Evolutionary conservation across 1,284 basidiomycete genomes (phyloP).

Genomic region (Neonothopanus nambi): DNA sequence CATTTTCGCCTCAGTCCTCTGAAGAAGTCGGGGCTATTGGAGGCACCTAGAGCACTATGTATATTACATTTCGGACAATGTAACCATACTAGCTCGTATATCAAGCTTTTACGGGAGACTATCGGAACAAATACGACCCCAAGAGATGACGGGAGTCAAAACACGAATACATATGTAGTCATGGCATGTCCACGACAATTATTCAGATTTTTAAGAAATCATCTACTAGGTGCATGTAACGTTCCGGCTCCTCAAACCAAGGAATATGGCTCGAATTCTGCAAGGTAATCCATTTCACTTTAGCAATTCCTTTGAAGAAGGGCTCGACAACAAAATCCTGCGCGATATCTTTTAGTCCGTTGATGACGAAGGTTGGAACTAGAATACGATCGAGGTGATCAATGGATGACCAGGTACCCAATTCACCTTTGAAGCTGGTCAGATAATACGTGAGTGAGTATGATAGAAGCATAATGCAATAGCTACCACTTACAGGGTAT

Average conservation of each 20-base stretch:
- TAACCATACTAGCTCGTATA: too few relatives aligned
- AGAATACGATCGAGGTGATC: constrained; percentile 44
- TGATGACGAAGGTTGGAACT: constrained; percentile 51
- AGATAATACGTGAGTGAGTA: constrained; percentile 31
- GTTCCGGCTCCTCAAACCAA: constrained; percentile 46
- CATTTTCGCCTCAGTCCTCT: too few relatives aligned
- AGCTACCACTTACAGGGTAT: constrained; percentile 31
- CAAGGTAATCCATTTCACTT: constrained; percentile 51
- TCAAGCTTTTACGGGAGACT: too few relatives aligned
- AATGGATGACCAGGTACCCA: constrained; percentile 51
- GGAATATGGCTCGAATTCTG: constrained; percentile 45
- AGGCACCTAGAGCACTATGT: too few relatives aligned
- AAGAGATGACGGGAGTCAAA: too few relatives aligned
- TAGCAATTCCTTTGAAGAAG: constrained; percentile 44
- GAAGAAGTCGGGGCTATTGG: too few relatives aligned
- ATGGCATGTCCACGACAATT: too few relatives aligned
- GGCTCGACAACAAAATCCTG: constrained; percentile 44
- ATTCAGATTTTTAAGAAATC: constrained; percentile 26
- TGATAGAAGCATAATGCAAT: neutral
- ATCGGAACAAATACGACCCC: too few relatives aligned
- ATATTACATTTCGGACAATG: too few relatives aligned
- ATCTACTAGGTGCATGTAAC: constrained; percentile 40
- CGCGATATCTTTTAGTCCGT: constrained; percentile 51
- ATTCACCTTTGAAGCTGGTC: constrained; percentile 50
- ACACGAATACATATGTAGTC: too few relatives aligned